Evolutionary conservation across 1,284 basidiomycete genomes (phyloP).

Genomic region (Pseudozyma sp.): DNA sequence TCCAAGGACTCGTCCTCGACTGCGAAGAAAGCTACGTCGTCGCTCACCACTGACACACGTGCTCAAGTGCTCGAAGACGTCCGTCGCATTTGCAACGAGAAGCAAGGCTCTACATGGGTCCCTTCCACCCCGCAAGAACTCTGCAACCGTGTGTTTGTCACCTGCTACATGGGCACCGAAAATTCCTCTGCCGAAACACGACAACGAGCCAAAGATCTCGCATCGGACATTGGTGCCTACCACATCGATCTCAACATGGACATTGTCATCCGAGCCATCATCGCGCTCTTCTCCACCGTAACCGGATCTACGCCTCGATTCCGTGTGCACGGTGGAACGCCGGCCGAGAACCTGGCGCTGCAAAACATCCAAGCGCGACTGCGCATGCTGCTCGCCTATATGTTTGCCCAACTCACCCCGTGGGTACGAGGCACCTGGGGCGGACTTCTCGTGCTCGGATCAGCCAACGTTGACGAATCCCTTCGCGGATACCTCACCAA

Average conservation of each 20-base stretch:
- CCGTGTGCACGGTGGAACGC: conserved; percentile 85
- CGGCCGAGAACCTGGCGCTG: conserved; percentile 91
- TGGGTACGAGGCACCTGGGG: conserved; percentile 88
- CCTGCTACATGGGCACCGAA: conserved; percentile 99
- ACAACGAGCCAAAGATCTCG: conserved; percentile 84
- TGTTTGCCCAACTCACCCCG: conserved; percentile 95
- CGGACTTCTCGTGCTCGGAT: conserved; percentile 91
- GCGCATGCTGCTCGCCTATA: conserved; percentile 94
- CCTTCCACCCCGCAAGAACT: conserved; percentile 89
- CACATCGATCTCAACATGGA: conserved; percentile 98
- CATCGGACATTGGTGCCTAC: conserved; percentile 83
- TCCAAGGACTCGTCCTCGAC: neutral
- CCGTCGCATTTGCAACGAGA: conserved; percentile 85
- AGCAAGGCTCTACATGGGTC: conserved; percentile 81
- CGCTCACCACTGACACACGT: conserved; percentile 72
- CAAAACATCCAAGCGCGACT: conserved; percentile 97
- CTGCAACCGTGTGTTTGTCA: conserved; percentile 88
- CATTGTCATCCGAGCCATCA: conserved; percentile 83
- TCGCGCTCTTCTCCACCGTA: conserved; percentile 83
- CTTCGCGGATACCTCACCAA: conserved; percentile 96
- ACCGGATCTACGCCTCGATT: conserved; percentile 86
- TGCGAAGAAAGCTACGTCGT: conserved; percentile 1
- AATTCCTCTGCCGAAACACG: conserved; percentile 91
- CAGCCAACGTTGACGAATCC: conserved; percentile 98
- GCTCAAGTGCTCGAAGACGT: conserved; percentile 90